Evolutionary conservation across 2,329 filamentous ascomycete species (phyloP).

Genomic region (Thielaviopsis musarum): DNA sequence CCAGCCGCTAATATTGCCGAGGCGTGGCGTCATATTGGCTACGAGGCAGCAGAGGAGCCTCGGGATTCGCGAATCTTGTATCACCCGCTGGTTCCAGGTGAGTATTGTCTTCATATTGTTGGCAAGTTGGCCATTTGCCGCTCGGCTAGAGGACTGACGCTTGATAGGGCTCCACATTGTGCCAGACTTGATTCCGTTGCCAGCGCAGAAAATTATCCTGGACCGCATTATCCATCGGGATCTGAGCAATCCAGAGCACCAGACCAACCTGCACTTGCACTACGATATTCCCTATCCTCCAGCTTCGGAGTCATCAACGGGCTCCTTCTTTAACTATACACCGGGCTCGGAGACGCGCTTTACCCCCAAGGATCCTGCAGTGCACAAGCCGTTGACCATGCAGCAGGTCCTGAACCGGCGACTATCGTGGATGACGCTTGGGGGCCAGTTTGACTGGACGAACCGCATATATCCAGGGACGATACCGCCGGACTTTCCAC

Average conservation of each 20-base stretch:
- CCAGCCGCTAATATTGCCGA: conserved; percentile 24
- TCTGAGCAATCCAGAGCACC: conserved; percentile 53
- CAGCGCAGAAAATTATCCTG: conserved; percentile 53
- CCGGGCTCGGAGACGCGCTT: conserved; percentile 38
- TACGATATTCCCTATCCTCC: conserved; percentile 48
- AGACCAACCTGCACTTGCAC: conserved; percentile 82
- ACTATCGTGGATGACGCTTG: conserved; percentile 85
- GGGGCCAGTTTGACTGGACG: conserved; percentile 95
- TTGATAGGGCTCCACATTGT: conserved; percentile 58
- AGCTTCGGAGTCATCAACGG: conserved; percentile 15
- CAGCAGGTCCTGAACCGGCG: conserved; percentile 59
- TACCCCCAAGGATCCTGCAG: conserved; percentile 47
- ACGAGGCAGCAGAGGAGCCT: conserved; percentile 18
- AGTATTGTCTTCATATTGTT: conserved; percentile 13
- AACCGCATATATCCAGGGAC: conserved; percentile 59
- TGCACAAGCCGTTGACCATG: conserved; percentile 61
- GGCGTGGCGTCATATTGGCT: conserved; percentile 27
- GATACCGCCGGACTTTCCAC: conserved; percentile 55
- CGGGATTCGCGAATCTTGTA: conserved; percentile 38
- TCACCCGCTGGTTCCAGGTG: conserved; percentile 53
- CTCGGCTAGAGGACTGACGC: background rate
- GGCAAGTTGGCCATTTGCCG: background rate
- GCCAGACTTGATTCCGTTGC: conserved; percentile 54
- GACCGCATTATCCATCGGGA: conserved; percentile 61
- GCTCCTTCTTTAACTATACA: conserved; percentile 38